Evolutionary conservation across 208 protist species (phyloP).

Genomic region (Trypanosoma rangeli): DNA sequence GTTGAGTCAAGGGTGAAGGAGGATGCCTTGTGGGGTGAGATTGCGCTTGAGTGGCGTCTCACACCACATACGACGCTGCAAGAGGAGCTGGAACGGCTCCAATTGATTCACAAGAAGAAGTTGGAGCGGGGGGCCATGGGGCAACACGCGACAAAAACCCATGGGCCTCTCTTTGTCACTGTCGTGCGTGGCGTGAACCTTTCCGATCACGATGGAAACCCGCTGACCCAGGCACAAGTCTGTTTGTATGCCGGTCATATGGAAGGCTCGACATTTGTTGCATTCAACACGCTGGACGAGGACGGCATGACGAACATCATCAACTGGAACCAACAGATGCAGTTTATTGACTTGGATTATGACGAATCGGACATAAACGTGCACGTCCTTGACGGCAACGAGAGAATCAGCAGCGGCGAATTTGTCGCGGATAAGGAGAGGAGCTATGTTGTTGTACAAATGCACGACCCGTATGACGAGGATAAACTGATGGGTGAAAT

Average conservation of each 20-base stretch:
- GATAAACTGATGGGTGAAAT: slow-evolving; percentile 58
- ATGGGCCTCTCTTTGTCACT: slow-evolving; percentile 78
- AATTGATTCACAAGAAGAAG: slow-evolving; percentile 13
- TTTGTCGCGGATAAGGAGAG: slow-evolving; percentile 42
- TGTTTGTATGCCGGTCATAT: slow-evolving; percentile 69
- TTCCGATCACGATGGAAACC: slow-evolving; percentile 33
- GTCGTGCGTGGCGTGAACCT: slow-evolving; percentile 82
- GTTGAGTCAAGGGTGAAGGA: slow-evolving; percentile 88
- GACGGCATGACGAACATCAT: slow-evolving; percentile 47
- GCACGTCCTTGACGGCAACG: slow-evolving; percentile 55
- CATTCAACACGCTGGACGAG: slow-evolving; percentile 42
- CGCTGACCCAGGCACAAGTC: slow-evolving; percentile 51
- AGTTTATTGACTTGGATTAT: slow-evolving; percentile 73
- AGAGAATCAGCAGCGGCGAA: slow-evolving; percentile 50
- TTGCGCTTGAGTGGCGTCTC: slow-evolving; percentile 72
- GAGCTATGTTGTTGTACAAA: slow-evolving; percentile 50
- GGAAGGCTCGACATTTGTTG: slow-evolving; percentile 66
- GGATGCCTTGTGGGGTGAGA: slow-evolving; percentile 87
- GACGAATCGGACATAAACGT: slow-evolving; percentile 55
- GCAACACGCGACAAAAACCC: neutral
- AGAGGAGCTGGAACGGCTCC: slow-evolving; percentile 36
- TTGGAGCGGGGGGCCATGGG: slow-evolving; percentile 24
- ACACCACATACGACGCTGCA: slow-evolving; percentile 31
- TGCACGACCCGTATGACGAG: slow-evolving; percentile 57
- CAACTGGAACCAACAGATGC: slow-evolving; percentile 88